phyloP scores from a whole-genome alignment of 2,329 filamentous ascomycete species.

The Fusarium papillatum region DNA sequence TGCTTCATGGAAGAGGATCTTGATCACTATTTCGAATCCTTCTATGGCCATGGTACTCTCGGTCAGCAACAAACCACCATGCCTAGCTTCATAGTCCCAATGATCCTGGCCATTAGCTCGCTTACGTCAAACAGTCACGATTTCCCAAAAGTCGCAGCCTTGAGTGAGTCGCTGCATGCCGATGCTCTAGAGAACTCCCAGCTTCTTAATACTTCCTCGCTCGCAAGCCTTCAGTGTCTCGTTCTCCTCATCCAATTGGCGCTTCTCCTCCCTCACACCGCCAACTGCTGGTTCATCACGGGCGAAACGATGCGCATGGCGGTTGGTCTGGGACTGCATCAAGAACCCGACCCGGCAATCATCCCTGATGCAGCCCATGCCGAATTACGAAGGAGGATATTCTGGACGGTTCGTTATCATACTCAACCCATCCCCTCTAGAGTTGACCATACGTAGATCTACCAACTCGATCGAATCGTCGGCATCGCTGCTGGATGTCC shows the following conservation, averaged over 20 bases:
- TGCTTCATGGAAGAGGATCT: neutral
- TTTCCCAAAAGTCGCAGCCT: neutral
- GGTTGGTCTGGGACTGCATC: slow-evolving; percentile 37
- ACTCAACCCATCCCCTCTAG: too few species aligned
- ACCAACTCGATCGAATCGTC: neutral
- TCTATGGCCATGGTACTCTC: neutral
- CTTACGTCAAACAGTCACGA: neutral
- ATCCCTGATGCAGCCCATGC: neutral
- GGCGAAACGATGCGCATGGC: slow-evolving; percentile 42
- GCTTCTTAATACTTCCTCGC: neutral
- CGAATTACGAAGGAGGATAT: neutral
- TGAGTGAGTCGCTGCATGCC: neutral
- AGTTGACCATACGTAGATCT: neutral
- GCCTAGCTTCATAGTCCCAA: neutral
- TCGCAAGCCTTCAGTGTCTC: neutral
- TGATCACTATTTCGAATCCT: neutral
- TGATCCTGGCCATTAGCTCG: neutral
- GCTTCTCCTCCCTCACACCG: slow-evolving; percentile 31
- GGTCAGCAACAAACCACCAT: neutral
- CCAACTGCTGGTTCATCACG: slow-evolving; percentile 36
- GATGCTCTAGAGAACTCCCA: neutral
- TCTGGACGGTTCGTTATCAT: neutral
- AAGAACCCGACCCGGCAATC: slow-evolving; percentile 22
- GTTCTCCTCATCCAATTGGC: slow-evolving; percentile 35
- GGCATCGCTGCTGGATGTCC: neutral